Evolutionary conservation across 1,284 basidiomycete species (phyloP), one percentile per base, ranked within the genome.

Genomic region (Coriolopsis trogii): DNA sequence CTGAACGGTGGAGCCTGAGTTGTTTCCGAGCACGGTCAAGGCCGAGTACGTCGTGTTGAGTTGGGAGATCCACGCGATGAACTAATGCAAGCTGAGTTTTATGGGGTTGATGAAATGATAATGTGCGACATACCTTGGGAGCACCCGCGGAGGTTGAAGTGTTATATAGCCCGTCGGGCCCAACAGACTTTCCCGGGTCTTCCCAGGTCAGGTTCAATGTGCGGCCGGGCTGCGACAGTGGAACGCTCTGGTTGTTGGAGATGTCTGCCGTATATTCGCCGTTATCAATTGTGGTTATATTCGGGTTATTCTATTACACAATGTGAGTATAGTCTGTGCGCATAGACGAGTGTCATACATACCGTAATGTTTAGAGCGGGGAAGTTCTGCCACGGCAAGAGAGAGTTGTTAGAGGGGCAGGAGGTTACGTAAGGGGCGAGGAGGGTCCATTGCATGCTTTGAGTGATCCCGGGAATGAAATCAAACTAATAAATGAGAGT

Each of bases 1-100:
- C 60, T 85, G 82, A 31, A 67, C 63, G 8, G 80, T 82, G 9
- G 64, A 70, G 0, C 74, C 82, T 20, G 68, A 70, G 54, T 74
- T 74, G 13, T 65, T 69, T 46, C 70, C 76, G 44, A 80, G 62
- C 52, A 77, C 73, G 29, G 71, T 68, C 20, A 82, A 67, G 0
- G 74, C 72, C 5, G 80, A 80, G 69, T 80, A 87, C 13, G 85
- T 87, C n/a, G 75, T 75, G 72, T 87, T 87, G 46, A 85, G 66
- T 64, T 87, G 83, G 23, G 73, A 76, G 39, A 85, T 77, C 77
- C 80, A 84, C 31, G 75, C 81, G 38, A 68, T 74, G 37, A 61
- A 78, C 70, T 71, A 36, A 18, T 33, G 30, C 13, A 3, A 33
- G 29, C 25, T 15, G 38, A 41, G 28, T 39, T 34, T 6, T n/a